Evolutionary conservation across 2,329 filamentous ascomycete genomes (phyloP), one percentile per base, ranked within the genome.

Genomic region (Aschersonia sp.): DNA sequence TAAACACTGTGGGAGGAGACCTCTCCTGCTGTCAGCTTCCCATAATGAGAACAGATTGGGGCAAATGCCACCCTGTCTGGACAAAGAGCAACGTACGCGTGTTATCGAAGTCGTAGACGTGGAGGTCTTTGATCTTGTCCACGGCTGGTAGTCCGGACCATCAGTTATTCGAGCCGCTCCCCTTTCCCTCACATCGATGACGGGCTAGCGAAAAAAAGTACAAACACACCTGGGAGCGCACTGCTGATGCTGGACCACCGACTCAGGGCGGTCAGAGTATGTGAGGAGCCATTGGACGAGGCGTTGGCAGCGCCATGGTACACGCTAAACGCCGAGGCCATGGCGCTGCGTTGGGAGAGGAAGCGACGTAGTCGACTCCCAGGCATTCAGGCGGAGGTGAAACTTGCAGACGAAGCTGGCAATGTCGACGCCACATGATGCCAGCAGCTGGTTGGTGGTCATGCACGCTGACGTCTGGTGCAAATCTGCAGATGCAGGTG

Each of bases 31-130:
- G 20, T 20, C 20, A 20, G 20, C 20, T 20, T 20, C 20, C 20
- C 20, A 20, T 20, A 20, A 20, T 20, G 20, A 20, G 20, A 20
- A 20, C 20, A 20, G 20, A 20, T 20, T 20, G 20, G 20, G 20
- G 20, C 20, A 20, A 20, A 20, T 20, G 20, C 35, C 2, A 38
- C 35, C 7, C 35, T 38, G 7, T 7, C 35, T 38, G 35, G 12
- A 38, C 4, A 3, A 3, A 12, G 6, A 9, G 48, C 40, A 45
- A 54, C 82, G 62, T 70, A 91, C 86, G 69, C 40, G 91, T 97
- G 61, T 98, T 97, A 66, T 98, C 92, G 64, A 97, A 98, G 65
- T 98, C 92, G 69, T 97, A 97, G 55, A 98, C 77, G 61, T 97
- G 91, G 47, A 98, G 80, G 6, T 80, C 69, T 61, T 79, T 87